Evolutionary conservation across 2,329 filamentous ascomycete genomes (phyloP).

Genomic region (Fusarium paranaense): DNA sequence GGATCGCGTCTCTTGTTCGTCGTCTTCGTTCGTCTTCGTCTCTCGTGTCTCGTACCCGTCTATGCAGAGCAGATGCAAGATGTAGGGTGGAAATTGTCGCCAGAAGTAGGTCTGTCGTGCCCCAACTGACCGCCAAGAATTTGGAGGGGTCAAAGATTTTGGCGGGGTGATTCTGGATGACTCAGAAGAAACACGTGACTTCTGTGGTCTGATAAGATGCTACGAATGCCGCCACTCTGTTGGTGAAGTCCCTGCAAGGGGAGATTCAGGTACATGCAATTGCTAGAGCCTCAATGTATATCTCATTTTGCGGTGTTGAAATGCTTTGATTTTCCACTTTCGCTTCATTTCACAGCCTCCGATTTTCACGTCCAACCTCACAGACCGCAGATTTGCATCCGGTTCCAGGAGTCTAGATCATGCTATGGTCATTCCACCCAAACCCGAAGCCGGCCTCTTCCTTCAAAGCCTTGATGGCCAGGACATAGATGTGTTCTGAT

Average conservation of each 20-base stretch:
- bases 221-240: conserved; percentile 17
- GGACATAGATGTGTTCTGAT: not conserved
- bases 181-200: conserved; percentile 39
- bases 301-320: not conserved
- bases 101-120: conserved; percentile 32
- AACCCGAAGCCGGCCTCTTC: conserved; percentile 32
- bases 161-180: conserved; percentile 42
- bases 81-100: conserved; percentile 23
- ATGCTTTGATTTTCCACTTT: not conserved
- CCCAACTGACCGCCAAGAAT: conserved; percentile 30
- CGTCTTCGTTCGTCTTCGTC: not conserved
- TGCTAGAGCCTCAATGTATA: not conserved
- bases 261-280: conserved; percentile 5
- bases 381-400: conserved; percentile 1
- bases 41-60: conserved; percentile 4
- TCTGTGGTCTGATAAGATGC: not conserved
- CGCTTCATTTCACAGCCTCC: not conserved
- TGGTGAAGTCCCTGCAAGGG: not conserved
- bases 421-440: conserved; percentile 35
- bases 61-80: conserved; percentile 6
- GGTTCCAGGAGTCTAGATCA: conserved; percentile 4
- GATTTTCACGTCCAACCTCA: not conserved
- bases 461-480: not conserved
- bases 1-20: not conserved
- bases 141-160: conserved; percentile 44